These are phyloP conservation scores for Penicillium cinerascens DNA, from an alignment of 495 filamentous ascomycete genomes.

Conservation along the genomic window DNA sequence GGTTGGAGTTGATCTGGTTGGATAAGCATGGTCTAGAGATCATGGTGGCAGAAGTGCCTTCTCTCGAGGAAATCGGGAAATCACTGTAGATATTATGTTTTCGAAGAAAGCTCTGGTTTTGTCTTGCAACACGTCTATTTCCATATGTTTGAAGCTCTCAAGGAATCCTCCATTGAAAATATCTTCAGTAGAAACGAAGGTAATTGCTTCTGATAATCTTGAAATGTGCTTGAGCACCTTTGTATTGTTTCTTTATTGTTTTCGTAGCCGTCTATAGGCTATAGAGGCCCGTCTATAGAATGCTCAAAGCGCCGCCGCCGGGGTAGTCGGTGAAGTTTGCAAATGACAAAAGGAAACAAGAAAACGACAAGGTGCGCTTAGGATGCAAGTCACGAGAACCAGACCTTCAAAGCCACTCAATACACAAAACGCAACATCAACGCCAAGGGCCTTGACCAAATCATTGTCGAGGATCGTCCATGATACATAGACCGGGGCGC, in stretches of 20 bases:
- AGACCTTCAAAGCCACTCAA: constrained; percentile 1
- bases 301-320: constrained; percentile 15
- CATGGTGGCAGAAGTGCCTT: constrained; percentile 1
- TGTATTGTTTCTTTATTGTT: neutral
- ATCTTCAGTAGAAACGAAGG: neutral
- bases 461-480: neutral
- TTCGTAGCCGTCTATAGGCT: constrained; percentile 7
- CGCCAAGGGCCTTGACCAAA: neutral
- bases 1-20: constrained; percentile 11
- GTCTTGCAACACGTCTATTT: constrained; percentile 30
- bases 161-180: too few relatives aligned
- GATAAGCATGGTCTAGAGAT: constrained; percentile 7
- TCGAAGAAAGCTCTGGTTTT: constrained; percentile 28
- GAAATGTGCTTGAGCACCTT: constrained; percentile 3
- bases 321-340: constrained; percentile 19
- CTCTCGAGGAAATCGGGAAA: constrained; percentile 17
- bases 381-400: constrained; percentile 4
- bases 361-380: constrained; percentile 5
- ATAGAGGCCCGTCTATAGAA: constrained; percentile 16
- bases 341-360: constrained; percentile 5
- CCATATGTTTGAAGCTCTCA: neutral
- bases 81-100: constrained; percentile 42
- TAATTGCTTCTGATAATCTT: neutral
- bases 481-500: neutral
- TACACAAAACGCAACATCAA: neutral